Evolutionary conservation across 805 yeast species (phyloP).

Genomic region (Candida piceae): DNA sequence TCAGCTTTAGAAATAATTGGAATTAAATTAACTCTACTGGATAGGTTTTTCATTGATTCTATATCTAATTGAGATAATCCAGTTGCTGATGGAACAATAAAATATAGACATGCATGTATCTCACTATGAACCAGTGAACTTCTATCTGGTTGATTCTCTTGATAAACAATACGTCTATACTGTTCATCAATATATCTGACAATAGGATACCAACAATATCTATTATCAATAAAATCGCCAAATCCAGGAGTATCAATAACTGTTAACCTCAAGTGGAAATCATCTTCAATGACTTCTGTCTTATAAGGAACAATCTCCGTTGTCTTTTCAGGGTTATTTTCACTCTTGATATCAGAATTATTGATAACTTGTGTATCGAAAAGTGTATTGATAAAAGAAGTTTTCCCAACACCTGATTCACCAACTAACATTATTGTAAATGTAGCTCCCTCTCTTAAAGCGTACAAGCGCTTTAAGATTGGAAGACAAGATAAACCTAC

Average conservation of each 20-base stretch:
- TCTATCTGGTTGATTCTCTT: constrained; percentile 73
- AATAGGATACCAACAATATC: constrained; percentile 62
- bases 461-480: constrained; percentile 25
- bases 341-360: constrained; percentile 16
- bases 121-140: constrained; percentile 51
- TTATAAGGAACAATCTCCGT: constrained; percentile 31
- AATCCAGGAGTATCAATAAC: constrained; percentile 74
- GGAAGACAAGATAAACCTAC: constrained; percentile 29
- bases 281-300: constrained; percentile 55
- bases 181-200: constrained; percentile 76
- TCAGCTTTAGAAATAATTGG: constrained; percentile 84
- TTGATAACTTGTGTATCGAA: constrained; percentile 47
- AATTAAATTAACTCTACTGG: constrained; percentile 69
- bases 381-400: constrained; percentile 75
- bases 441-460: constrained; percentile 56
- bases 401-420: constrained; percentile 79
- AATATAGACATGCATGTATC: constrained; percentile 82
- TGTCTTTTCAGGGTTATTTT: constrained; percentile 28
- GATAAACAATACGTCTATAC: constrained; percentile 61
- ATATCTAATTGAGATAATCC: constrained; percentile 64
- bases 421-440: constrained; percentile 86
- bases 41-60: constrained; percentile 64
- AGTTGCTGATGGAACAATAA: constrained; percentile 64
- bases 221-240: constrained; percentile 65
- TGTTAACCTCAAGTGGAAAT: constrained; percentile 52